Conservation (phyloP, 1,139 yeast genomes). For the Taphrina populina region DNA sequence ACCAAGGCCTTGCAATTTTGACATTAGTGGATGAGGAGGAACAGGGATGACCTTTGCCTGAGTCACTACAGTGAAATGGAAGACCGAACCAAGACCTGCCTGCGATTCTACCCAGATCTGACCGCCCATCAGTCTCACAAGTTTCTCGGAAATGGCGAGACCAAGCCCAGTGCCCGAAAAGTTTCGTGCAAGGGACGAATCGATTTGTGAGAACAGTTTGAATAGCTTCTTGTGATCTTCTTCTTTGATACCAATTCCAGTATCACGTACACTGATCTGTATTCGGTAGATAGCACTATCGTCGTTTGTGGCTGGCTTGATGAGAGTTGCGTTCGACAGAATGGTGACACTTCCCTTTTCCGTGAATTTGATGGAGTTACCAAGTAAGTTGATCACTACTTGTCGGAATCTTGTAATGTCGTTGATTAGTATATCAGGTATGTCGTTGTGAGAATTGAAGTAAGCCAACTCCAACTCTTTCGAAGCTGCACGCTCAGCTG, state of each 20-base stretch:
- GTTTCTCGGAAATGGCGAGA: conserved; percentile 41
- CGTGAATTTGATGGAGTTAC: conserved; percentile 83
- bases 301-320: background rate
- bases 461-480: conserved; percentile 35
- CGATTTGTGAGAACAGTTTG: conserved; percentile 62
- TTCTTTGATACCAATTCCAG: conserved; percentile 63
- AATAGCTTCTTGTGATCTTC: conserved; percentile 54
- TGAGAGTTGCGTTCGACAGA: conserved; percentile 34
- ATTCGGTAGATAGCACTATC: conserved; percentile 43
- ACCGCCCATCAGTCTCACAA: conserved; percentile 58
- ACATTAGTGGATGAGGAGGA: background rate
- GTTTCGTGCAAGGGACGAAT: conserved; percentile 57
- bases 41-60: background rate
- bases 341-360: conserved; percentile 61
- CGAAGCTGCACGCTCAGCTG: conserved; percentile 29
- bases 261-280: conserved; percentile 66
- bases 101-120: conserved; percentile 53
- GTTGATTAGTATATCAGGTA: conserved; percentile 72
- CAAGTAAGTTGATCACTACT: conserved; percentile 81
- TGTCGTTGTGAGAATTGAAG: conserved; percentile 26
- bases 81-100: conserved; percentile 57
- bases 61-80: conserved; percentile 47
- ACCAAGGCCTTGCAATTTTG: conserved; percentile 13
- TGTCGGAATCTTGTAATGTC: conserved; percentile 85
- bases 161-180: conserved; percentile 66